Evolutionary conservation across 306 rosid species (phyloP), one percentile per base, ranked within the genome.

Genomic region (Pyrus bretschneideri): DNA sequence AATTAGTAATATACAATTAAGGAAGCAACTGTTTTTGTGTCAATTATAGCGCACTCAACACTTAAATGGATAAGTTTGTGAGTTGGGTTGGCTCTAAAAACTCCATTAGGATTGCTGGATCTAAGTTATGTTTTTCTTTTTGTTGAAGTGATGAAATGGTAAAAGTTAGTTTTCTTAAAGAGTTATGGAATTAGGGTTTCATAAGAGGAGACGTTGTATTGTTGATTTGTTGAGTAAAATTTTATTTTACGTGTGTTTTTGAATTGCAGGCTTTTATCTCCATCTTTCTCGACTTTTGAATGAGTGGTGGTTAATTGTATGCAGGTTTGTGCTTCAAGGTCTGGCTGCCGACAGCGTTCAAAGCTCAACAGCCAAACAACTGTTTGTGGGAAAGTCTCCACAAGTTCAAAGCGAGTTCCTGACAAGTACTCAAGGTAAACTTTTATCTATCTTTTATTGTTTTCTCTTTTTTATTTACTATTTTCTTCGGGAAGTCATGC

Each of bases 161-260:
- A 49, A 17, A 46, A 49, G 18, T 15, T 49, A 15, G 9, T 49
- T 49, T 49, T 49, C 21, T 15, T 49, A 15, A 40, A 25, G 70
- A 18, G 67, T 12, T 17, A 54, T 66, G 11, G 69, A 70, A 66
- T 78, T 74, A 78, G 85, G 93, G 91, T 91, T 87, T 86, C 70
- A 44, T 44, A 49, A n/a, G 51, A 3, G 22, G 17, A 66, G 70
- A 64, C 69, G 69, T 73, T 58, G 58, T 58, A 59, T 6, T 40
- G 72, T 72, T 30, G 59, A 27, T 62, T 23, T 21, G 46, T 31
- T 44, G 44, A 61, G 66, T 27, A 17, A 8, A 6, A 7, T 3
- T 6, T 8, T 17, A 0, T 61, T 64, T 17, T 35, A 66, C 70
- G 70, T 66, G 27, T 35, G 70, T 10, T 66, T 66, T 66, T 33